Percentiles rank a stretch among this genome's conserved stretches.
Conservation (phyloP, 2,329 filamentous ascomycete species). For the Aureobasidium sp. region DNA sequence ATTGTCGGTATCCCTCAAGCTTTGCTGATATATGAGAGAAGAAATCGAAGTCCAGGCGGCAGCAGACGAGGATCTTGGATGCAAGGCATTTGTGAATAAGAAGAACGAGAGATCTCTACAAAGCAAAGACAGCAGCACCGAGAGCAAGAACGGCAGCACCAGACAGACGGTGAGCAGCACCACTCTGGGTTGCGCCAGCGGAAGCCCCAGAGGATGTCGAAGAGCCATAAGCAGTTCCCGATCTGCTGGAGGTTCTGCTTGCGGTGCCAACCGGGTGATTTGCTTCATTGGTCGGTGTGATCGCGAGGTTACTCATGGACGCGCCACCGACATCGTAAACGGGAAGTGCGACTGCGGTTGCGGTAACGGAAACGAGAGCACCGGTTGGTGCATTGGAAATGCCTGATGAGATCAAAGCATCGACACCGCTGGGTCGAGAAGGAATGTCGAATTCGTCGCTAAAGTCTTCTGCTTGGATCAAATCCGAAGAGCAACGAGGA, state of each 20-base stretch:
- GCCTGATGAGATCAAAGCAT: conserved; percentile 68
- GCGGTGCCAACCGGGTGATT: conserved; percentile 46
- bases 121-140: conserved; percentile 9
- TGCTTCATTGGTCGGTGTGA: conserved; percentile 46
- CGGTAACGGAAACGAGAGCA: conserved; percentile 49
- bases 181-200: conserved; percentile 3
- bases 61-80: background rate
- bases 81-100: background rate
- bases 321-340: conserved; percentile 51
- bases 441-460: conserved; percentile 73
- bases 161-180: conserved; percentile 12
- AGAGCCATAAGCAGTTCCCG: background rate
- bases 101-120: background rate
- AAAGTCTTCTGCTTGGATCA: conserved; percentile 64
- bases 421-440: conserved; percentile 55
- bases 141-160: conserved; percentile 13
- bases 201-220: background rate
- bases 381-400: conserved; percentile 53
- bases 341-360: conserved; percentile 47
- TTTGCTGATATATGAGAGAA: background rate
- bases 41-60: background rate
- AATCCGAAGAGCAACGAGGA: conserved; percentile 54
- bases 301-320: conserved; percentile 54
- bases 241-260: conserved; percentile 12
- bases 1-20: background rate